A percentile compares a stretch with the other conserved stretches of the same genome.
phyloP scores from a whole-genome alignment of 1,284 basidiomycete genomes.

The Leccinum fallax region DNA sequence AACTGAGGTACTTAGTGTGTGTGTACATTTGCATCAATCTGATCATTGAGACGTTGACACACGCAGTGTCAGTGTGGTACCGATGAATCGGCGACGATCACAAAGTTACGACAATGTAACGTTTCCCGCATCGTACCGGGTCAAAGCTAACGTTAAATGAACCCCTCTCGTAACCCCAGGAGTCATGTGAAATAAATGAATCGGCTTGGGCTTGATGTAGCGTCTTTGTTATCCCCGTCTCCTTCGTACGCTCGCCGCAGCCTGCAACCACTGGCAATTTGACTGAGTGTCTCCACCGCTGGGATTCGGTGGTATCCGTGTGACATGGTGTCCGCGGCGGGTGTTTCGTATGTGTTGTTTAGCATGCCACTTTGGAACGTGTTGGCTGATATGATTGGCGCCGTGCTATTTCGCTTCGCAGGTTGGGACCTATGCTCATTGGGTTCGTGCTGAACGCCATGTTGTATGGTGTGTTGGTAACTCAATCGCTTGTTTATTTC shows the following conservation, averaged over 20 bases:
- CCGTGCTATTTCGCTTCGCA: slow-evolving; percentile 14
- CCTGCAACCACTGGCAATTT: not conserved
- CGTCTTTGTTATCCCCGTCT: slow-evolving; percentile 6
- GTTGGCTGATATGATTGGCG: slow-evolving; percentile 1
- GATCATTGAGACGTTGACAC: not conserved
- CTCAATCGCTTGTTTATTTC: slow-evolving; percentile 46
- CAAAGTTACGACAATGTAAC: not conserved
- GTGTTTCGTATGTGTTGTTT: slow-evolving; percentile 22
- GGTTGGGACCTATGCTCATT: slow-evolving; percentile 44
- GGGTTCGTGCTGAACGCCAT: slow-evolving; percentile 44
- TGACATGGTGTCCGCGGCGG: slow-evolving; percentile 23
- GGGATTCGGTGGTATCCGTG: slow-evolving; percentile 11
- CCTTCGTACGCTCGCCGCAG: not conserved
- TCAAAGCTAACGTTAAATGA: slow-evolving; percentile 8
- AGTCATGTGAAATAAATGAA: slow-evolving; percentile 18
- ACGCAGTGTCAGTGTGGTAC: not conserved
- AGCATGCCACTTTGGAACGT: not conserved
- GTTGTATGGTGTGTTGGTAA: slow-evolving; percentile 44
- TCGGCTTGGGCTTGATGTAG: slow-evolving; percentile 2
- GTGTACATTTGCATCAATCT: not conserved
- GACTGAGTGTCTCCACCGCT: slow-evolving; percentile 9
- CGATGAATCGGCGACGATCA: no score
- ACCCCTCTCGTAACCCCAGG: slow-evolving; percentile 20
- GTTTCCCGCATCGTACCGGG: not conserved
- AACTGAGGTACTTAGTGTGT: not conserved